phyloP scores from a whole-genome alignment of 768 basidiomycete species.

The Amanita jacksonii region DNA sequence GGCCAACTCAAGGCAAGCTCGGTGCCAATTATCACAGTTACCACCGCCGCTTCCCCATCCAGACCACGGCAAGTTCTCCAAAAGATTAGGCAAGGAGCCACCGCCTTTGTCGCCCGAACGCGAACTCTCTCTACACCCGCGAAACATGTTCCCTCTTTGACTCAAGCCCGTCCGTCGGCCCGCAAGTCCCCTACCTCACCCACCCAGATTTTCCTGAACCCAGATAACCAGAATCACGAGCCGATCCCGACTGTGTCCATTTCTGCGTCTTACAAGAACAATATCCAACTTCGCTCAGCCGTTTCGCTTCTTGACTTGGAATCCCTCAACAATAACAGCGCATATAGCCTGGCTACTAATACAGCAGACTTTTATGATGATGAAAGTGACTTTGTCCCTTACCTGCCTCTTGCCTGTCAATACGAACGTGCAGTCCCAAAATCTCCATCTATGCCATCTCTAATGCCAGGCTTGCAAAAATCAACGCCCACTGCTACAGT shows the following conservation, averaged over 20 bases:
- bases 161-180: background rate
- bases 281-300: conserved; percentile 5
- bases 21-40: background rate
- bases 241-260: conserved; percentile 8
- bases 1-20: background rate
- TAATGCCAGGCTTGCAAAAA: background rate
- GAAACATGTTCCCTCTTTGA: background rate
- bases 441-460: conserved; percentile 1
- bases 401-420: conserved; percentile 17
- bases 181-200: background rate
- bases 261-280: conserved; percentile 4
- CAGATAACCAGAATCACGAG: background rate
- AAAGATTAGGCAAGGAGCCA: conserved; percentile 5
- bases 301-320: conserved; percentile 7
- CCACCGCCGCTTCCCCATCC: conserved; percentile 1
- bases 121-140: conserved; percentile 3
- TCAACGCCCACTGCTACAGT: background rate
- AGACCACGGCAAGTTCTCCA: conserved; percentile 4
- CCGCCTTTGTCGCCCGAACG: conserved; percentile 3
- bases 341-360: conserved; percentile 8
- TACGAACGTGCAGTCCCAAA: conserved; percentile 13
- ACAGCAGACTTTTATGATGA: conserved; percentile 8
- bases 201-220: background rate
- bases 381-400: conserved; percentile 14
- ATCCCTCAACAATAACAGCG: conserved; percentile 7